These are phyloP conservation scores for Penicillium longicatenatum DNA, from an alignment of 495 filamentous ascomycete genomes.

Conservation along the genomic window DNA sequence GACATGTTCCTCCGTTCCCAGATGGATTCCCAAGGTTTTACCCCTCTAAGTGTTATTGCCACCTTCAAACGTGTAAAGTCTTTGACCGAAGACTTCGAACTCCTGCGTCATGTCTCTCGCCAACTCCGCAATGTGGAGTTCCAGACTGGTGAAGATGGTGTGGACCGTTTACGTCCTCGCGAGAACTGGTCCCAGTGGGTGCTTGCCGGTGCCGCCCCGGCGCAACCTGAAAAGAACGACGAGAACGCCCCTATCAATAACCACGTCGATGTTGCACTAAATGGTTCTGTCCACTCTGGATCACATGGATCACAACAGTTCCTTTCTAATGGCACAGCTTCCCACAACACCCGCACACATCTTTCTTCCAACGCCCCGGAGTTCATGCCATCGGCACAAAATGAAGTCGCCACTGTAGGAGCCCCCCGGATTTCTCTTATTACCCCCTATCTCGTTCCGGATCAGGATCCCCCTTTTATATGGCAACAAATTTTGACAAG, in stretches of 20 bases:
- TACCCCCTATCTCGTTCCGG: not conserved
- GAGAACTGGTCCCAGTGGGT: slow-evolving; percentile 84
- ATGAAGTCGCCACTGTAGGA: slow-evolving; percentile 48
- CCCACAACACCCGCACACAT: slow-evolving; percentile 50
- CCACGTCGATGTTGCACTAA: slow-evolving; percentile 30
- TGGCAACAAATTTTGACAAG: slow-evolving; percentile 46
- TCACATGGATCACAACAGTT: slow-evolving; percentile 28
- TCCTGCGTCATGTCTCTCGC: slow-evolving; percentile 73
- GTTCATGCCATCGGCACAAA: slow-evolving; percentile 51
- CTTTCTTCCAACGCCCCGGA: slow-evolving; percentile 77
- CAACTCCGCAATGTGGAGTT: slow-evolving; percentile 71
- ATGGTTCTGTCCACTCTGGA: slow-evolving; percentile 28
- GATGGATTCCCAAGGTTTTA: slow-evolving; percentile 95
- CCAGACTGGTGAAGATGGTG: slow-evolving; percentile 66
- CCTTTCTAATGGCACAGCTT: slow-evolving; percentile 41
- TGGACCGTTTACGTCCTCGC: slow-evolving; percentile 75
- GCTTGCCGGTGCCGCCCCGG: slow-evolving; percentile 53
- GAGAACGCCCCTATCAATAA: slow-evolving; percentile 30
- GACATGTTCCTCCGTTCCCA: slow-evolving; percentile 84
- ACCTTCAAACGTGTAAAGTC: slow-evolving; percentile 81
- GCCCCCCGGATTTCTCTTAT: slow-evolving; percentile 38
- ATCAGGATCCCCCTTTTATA: not conserved
- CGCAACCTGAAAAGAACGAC: slow-evolving; percentile 24
- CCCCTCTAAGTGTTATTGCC: slow-evolving; percentile 74
- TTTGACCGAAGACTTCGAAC: slow-evolving; percentile 69